Percentiles rank a stretch among this genome's conserved stretches.
These are phyloP conservation scores for Podaxis mareebaensis DNA, from an alignment of 768 basidiomycete species.

Conservation along the genomic window DNA sequence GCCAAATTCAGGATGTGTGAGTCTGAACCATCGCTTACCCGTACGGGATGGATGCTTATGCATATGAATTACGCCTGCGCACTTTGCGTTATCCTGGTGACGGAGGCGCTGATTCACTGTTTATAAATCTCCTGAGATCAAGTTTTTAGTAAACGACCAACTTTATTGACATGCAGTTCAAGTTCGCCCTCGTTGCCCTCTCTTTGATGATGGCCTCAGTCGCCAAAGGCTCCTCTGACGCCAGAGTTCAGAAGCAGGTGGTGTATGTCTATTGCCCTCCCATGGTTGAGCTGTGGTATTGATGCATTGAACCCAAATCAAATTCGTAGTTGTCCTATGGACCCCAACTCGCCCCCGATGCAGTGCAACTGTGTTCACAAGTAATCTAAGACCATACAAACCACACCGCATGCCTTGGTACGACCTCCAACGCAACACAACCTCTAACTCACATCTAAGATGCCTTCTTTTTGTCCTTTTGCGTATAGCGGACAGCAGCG, in stretches of 20 bases:
- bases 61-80: too few species aligned
- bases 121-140: background rate
- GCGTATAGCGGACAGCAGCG: too few species aligned
- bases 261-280: background rate
- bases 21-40: too few species aligned
- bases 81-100: too few species aligned
- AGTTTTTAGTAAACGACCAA: background rate
- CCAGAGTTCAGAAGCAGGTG: background rate
- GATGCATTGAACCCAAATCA: background rate
- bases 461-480: too few species aligned
- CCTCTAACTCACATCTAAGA: background rate
- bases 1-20: too few species aligned
- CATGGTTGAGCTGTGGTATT: background rate
- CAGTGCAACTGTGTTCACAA: background rate
- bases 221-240: background rate
- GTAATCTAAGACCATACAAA: background rate
- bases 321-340: background rate
- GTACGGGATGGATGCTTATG: too few species aligned
- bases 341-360: background rate
- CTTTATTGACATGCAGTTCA: background rate
- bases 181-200: background rate
- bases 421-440: background rate
- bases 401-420: background rate
- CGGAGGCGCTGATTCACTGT: background rate
- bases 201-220: background rate